Base-by-base conservation (phyloP, 805 yeast genomes). In the Saccharomyces kudriavzevii region DNA sequence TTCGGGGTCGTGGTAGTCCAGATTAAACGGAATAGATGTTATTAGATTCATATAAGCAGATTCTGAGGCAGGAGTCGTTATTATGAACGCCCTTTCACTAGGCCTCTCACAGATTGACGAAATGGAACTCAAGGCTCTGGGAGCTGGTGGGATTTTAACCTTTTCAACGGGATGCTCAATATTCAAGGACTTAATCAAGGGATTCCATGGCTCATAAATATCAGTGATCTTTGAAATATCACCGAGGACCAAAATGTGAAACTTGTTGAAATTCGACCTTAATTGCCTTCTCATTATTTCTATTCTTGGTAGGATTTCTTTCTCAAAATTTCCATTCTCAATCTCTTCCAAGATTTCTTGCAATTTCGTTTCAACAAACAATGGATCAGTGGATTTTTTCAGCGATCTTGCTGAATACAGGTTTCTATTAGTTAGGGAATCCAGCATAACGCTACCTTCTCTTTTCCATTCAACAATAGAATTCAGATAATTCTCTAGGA, bases 1-100 rank as follows among this genome's bases (percentile, higher is more conserved):
- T 60, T 91, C 96, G 22, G 75, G 72, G 49, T 82, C 76, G 13
- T 68, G 61, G 58, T 78, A 83, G 53, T 67, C 55, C 53, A 66
- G 49, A 51, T 63, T 49, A 20, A 64, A 60, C 1, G 92, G 89
- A 13, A 86, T 80, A 1, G 72, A 72, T 0, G 96, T 77, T 5
- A 82, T 69, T 0, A 87, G 65, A 25, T 78, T 73, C 70, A 89
- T 72, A 63, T 81, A 87, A 4, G 92, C 78, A 0, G 96, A 85
- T 58, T 89, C 96, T 0, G 95, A 84, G 0, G 94, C 90, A 4
- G 97, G 91, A 1, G 89, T 82, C 0, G 87, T 77, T 1, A 86
- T 77, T 45, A 92, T 72, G 56, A 71, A 75, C 0, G 94, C 92
- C 45, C 77, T 75, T 29, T 59, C 58, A 2, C 72, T 66, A 47